Base-by-base conservation (phyloP, 2,329 filamentous ascomycete genomes). In the Hysterium pulicare region DNA sequence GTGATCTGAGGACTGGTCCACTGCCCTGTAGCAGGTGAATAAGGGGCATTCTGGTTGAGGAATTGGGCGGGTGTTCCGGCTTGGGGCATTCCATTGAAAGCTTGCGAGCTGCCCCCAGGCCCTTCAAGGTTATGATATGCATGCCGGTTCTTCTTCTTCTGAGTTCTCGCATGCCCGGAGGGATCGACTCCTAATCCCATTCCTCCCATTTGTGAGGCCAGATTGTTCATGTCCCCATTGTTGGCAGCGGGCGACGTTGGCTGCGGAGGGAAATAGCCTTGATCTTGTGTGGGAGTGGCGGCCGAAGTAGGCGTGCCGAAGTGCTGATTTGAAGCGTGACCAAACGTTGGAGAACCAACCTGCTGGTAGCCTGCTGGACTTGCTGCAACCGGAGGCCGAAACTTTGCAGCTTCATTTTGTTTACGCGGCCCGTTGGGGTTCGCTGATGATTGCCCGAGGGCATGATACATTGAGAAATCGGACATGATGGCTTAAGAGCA, bases 141-240 rank as follows among this genome's bases (percentile, higher is more conserved):
- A 70, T 97, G 91, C 46, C 89, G 82, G 65, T 96, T 86, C 77
- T 95, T 96, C 81, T 95, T 97, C 76, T 90, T 88, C 67, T 76
- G 86, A 64, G 42, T 54, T 44, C 82, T 71, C 50, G 66, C 66
- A 46, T 66, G 66, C 46, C 59, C 77, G 44, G 70, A 2, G 72
- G 72, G 37, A 34, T 74, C 75, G n/a, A 61, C 67, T 24, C 77
- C 81, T 53, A 95, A 72, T 31, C 77, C 83, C 78, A 94, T 80
- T 46, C 82, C 82, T 32, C 84, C 83, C 84, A 95, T 86, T 67
- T 94, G 89, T 42, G 82, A 77, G 35, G 82, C 77, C 46, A 89
- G 64, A 13, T 72, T 74, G 58, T 54, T 61, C 49, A 71, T 51
- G 41, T 66, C 66, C 23, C 61, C 61, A 9, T 63, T 58, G 20